Evolutionary conservation across 805 yeast genomes (phyloP), one percentile per base, ranked within the genome.

Genomic region (Tetrapisispora namnaoensis): DNA sequence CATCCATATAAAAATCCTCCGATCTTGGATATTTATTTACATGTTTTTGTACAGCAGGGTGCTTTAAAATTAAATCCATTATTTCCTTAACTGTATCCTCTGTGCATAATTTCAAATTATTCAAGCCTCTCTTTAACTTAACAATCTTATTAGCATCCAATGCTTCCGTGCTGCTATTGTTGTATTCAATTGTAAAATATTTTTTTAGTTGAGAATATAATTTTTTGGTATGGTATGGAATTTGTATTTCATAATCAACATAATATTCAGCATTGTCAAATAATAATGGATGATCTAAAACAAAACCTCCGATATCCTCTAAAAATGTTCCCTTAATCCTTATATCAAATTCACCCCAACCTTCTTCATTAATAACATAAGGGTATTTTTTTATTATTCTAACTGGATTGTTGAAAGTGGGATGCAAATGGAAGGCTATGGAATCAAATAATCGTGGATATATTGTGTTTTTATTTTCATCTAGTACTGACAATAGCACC

Each of bases 311-410:
- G 46, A 81, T 82, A 57, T 82, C 83, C 49, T 89, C 95, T 14
- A 80, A 74, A 44, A 84, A 72, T 50, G 82, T 81, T 48, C 91
- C 73, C 5, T 82, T 73, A 51, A 93, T 81, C 27, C 84, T 84
- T 65, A 91, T 74, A 61, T 86, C 95, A 61, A 91, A 91, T 60
- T 90, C 97, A 61, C 98, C 99, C 98, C 98, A 91, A 43, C 98
- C 99, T 67, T 83, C 79, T 67, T 91, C 98, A 59, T 81, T 84
- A 47, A 91, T 77, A 57, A 69, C 74, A 70, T 89, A 91, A 9
- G 98, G 98, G 6, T 86, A 78, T 61, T 78, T 77, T 60, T 80
- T 83, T 59, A 86, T 57, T 20, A 80, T 71, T 62, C 96, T 76
- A 48, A 76, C 78, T 2, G 97, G 97, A 62, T 86, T 83, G 47